Conservation (phyloP, 2,329 filamentous ascomycete genomes). For the Metarhizium brunneum region DNA sequence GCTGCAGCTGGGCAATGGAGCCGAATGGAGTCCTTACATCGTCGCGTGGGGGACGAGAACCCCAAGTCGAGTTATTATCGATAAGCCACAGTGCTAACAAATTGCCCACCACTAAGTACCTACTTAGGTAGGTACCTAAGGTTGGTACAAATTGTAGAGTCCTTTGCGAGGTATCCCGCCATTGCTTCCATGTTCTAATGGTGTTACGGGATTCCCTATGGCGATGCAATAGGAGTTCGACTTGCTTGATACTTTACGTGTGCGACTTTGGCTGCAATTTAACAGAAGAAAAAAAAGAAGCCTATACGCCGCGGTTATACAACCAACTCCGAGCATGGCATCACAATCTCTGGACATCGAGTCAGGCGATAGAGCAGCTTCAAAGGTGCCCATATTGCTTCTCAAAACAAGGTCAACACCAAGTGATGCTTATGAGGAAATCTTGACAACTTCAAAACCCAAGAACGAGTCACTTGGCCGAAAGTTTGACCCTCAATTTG, state of each 20-base stretch:
- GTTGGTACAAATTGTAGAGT: no score
- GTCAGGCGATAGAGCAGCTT: not conserved
- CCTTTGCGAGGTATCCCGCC: not conserved
- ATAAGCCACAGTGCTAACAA: not conserved
- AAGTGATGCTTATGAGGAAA: constrained; percentile 61
- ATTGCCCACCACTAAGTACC: not conserved
- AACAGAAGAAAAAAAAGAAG: not conserved
- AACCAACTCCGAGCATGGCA: not conserved
- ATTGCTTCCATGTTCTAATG: not conserved
- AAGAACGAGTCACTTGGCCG: constrained; percentile 16
- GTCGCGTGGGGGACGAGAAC: not conserved
- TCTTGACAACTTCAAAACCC: constrained; percentile 28
- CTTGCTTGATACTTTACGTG: not conserved
- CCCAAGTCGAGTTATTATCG: not conserved
- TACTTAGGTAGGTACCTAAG: no score
- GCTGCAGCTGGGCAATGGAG: no score
- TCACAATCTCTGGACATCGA: not conserved
- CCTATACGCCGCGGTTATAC: not conserved
- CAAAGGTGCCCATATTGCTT: constrained; percentile 47
- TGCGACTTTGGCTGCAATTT: not conserved
- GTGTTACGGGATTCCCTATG: no score
- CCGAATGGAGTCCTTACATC: no score
- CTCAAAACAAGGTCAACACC: constrained; percentile 71
- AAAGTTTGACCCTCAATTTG: constrained; percentile 55
- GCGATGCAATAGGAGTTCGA: not conserved